Evolutionary conservation across 257 asterid genomes (phyloP).

Genomic region (Handroanthus guayacan): DNA sequence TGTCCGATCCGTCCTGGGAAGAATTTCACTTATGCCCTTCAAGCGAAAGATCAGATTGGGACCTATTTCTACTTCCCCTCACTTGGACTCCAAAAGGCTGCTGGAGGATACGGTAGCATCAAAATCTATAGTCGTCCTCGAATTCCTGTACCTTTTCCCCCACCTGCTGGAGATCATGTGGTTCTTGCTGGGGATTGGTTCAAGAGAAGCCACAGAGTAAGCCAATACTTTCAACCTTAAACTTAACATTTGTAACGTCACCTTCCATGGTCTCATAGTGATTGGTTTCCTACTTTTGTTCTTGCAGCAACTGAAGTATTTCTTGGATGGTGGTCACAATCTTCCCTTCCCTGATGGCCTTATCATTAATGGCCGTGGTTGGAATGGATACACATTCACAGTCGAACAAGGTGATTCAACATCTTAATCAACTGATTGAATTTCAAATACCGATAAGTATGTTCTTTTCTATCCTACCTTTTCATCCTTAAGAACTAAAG

Average conservation of each 20-base stretch:
- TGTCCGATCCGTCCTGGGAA: slow-evolving; percentile 88
- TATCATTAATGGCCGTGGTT: slow-evolving; percentile 88
- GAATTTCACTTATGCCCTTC: slow-evolving; percentile 83
- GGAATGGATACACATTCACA: slow-evolving; percentile 86
- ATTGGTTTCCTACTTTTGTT: slow-evolving; percentile 25
- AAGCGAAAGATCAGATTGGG: slow-evolving; percentile 95
- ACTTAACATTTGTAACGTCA: neutral
- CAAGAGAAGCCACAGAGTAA: slow-evolving; percentile 82
- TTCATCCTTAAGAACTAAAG: neutral
- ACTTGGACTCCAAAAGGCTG: slow-evolving; percentile 81
- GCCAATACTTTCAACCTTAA: slow-evolving; percentile 23
- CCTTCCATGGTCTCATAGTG: slow-evolving; percentile 16
- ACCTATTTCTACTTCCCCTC: slow-evolving; percentile 93
- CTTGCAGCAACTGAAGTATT: slow-evolving; percentile 77
- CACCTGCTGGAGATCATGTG: slow-evolving; percentile 77
- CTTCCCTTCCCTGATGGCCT: slow-evolving; percentile 97
- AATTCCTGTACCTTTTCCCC: slow-evolving; percentile 88
- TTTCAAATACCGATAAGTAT: neutral
- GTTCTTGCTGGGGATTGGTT: slow-evolving; percentile 93
- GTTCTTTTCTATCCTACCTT: neutral
- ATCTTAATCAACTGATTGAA: neutral
- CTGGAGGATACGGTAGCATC: slow-evolving; percentile 91
- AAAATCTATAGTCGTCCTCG: slow-evolving; percentile 82
- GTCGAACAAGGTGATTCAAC: slow-evolving; percentile 71
- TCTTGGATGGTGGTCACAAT: slow-evolving; percentile 76